phyloP scores from a whole-genome alignment of 2,329 filamentous ascomycete species.

The Talaromyces piceae region DNA sequence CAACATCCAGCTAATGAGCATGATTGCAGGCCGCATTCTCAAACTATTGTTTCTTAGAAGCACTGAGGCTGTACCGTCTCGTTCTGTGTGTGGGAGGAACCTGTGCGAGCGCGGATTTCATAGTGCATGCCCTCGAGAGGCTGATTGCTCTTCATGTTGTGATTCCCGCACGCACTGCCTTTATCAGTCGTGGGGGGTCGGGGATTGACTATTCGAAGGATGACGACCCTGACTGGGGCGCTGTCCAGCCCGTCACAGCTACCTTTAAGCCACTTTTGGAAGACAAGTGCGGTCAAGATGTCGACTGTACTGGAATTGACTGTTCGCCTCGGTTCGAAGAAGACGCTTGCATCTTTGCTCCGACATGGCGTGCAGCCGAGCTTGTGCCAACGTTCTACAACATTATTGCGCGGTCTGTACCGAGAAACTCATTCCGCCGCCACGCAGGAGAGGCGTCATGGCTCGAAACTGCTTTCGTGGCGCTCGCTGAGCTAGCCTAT shows the following conservation, averaged over 20 bases:
- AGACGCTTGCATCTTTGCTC: slow-evolving; percentile 5
- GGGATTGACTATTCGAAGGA: slow-evolving; percentile 28
- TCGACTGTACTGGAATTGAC: slow-evolving; percentile 2
- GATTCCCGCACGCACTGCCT: slow-evolving; percentile 31
- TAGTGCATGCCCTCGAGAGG: slow-evolving; percentile 29
- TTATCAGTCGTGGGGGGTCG: slow-evolving; percentile 27
- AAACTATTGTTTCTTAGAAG: slow-evolving; percentile 27
- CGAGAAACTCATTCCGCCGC: slow-evolving; percentile 35
- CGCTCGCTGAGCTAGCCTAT: slow-evolving; percentile 33
- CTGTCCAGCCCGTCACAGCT: slow-evolving; percentile 30
- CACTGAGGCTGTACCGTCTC: slow-evolving; percentile 26
- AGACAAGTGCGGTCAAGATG: slow-evolving; percentile 12
- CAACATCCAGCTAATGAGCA: slow-evolving; percentile 13
- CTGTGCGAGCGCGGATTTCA: slow-evolving; percentile 24
- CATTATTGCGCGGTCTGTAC: slow-evolving; percentile 39
- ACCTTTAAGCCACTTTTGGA: slow-evolving; percentile 30
- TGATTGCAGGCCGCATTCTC: slow-evolving; percentile 18
- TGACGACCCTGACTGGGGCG: slow-evolving; percentile 25
- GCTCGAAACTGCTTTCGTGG: slow-evolving; percentile 43
- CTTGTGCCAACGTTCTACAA: slow-evolving; percentile 38
- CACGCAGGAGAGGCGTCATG: slow-evolving; percentile 42
- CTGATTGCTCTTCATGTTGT: slow-evolving; percentile 36
- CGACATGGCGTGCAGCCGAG: slow-evolving; percentile 24
- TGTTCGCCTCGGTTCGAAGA: background rate
- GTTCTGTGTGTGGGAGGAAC: slow-evolving; percentile 21